Base-by-base conservation (phyloP, 139 green algal species). In the Microglena sp. region DNA sequence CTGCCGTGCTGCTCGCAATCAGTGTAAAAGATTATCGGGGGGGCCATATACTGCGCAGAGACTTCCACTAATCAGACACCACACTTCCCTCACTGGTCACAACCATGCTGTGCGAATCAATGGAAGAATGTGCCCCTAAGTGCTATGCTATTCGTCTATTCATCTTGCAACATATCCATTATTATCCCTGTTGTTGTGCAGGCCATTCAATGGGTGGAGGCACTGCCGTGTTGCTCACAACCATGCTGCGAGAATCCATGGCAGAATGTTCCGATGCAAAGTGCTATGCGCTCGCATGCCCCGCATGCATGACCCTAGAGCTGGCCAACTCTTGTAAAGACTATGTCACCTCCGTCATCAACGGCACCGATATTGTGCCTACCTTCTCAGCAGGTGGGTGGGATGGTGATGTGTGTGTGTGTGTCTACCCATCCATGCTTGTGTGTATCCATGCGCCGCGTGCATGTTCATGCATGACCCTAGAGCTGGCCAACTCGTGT, bases 181-280 rank as follows among this genome's bases (percentile, higher is more conserved):
- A n/a, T n/a, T n/a, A n/a, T n/a, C n/a, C n/a, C n/a, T n/a, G n/a
- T n/a, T n/a, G n/a, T n/a, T n/a, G n/a, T n/a, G n/a, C n/a, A 70
- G 86, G 88, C 7, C 89, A 96, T 71, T 91, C 81, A 6, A 82
- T 96, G 76, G 89, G 89, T 2, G 89, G 77, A 30, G 89, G 89
- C 58, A 89, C 86, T 2, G 89, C 89, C 5, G 89, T 84, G 3
- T 72, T 95, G 73, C 77, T 96, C 22, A 92, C 87, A n/a, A 94
- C 91, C 84, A 93, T 95, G 89, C 53, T 82, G 50, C 71, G 76
- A 0, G 73, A 80, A 3, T 33, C 55, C 7, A 57, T 67, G 24
- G 29, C 75, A 1, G 56, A 77, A 24, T 83, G 89, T 57, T 66
- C 64, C 0, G 66, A 76, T 27, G 82, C 77, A 1, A 79, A 74